Percentiles rank a stretch among this genome's conserved stretches.
phyloP scores from a whole-genome alignment of 805 yeast species.

The Saccharomycodes ludwigii region DNA sequence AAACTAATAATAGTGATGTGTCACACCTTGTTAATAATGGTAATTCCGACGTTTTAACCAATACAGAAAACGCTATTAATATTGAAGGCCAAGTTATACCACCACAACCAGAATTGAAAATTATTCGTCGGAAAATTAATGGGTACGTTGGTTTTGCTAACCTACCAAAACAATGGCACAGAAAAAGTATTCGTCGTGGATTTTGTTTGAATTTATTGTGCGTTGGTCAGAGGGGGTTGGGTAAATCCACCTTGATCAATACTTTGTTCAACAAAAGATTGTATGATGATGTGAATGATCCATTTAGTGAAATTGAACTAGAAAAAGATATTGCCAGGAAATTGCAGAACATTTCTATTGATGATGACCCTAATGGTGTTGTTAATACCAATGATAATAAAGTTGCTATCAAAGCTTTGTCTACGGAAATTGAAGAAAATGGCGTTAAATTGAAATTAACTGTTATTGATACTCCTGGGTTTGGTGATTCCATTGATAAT shows the following conservation, averaged over 20 bases:
- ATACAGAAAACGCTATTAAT: too few relatives aligned
- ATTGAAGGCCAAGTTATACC: slow-evolving; percentile 21
- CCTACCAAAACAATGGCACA: slow-evolving; percentile 97
- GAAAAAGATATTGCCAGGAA: slow-evolving; percentile 5
- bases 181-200: slow-evolving; percentile 82
- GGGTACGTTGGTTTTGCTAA: slow-evolving; percentile 96
- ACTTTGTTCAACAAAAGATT: slow-evolving; percentile 70
- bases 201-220: slow-evolving; percentile 81
- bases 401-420: slow-evolving; percentile 47
- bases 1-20: slow-evolving; percentile 2
- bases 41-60: too few relatives aligned
- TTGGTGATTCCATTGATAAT: slow-evolving; percentile 82
- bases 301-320: not conserved
- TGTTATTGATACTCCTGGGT: slow-evolving; percentile 85
- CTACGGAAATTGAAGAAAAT: slow-evolving; percentile 79
- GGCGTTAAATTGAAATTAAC: slow-evolving; percentile 80
- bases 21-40: slow-evolving; percentile 6
- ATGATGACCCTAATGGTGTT: slow-evolving; percentile 13
- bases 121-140: slow-evolving; percentile 60
- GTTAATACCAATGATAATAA: not conserved
- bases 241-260: slow-evolving; percentile 84
- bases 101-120: slow-evolving; percentile 33
- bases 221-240: slow-evolving; percentile 86
- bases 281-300: slow-evolving; percentile 19
- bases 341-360: slow-evolving; percentile 3